Evolutionary conservation across 805 yeast genomes (phyloP).

Genomic region (Candida pini): DNA sequence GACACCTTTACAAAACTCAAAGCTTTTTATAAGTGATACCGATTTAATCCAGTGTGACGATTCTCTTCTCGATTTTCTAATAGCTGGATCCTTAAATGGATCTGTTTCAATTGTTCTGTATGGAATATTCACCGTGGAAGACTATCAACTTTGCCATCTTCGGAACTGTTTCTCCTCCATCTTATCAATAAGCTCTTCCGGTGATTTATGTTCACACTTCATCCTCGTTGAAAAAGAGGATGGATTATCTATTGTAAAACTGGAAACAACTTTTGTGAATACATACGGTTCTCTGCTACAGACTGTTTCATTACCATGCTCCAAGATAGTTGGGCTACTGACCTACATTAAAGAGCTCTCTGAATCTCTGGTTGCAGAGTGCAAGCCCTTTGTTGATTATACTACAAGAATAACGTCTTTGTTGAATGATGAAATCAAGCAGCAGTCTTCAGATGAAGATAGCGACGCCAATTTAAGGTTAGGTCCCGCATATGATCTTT

Average conservation of each 20-base stretch:
- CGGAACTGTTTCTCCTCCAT: constrained; percentile 11
- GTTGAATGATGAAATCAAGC: constrained; percentile 31
- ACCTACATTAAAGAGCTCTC: constrained; percentile 31
- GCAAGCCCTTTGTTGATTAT: constrained; percentile 34
- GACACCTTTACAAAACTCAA: constrained; percentile 15
- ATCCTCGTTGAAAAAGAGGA: constrained; percentile 17
- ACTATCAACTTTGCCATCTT: constrained; percentile 16
- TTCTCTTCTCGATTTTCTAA: constrained; percentile 23
- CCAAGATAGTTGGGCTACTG: constrained; percentile 31
- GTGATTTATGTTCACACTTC: constrained; percentile 20
- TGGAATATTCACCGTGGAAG: constrained; percentile 29
- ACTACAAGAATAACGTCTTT: constrained; percentile 30
- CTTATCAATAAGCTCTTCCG: constrained; percentile 14
- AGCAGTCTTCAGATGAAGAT: too few relatives aligned
- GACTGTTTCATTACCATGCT: constrained; percentile 29
- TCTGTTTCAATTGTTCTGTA: constrained; percentile 23
- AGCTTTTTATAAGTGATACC: constrained; percentile 18
- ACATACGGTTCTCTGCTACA: constrained; percentile 26
- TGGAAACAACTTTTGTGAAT: constrained; percentile 24
- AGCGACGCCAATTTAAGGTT: constrained; percentile 5
- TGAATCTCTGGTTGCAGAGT: constrained; percentile 23
- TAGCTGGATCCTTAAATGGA: constrained; percentile 23
- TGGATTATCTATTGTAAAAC: constrained; percentile 15
- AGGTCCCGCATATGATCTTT: constrained; percentile 35
- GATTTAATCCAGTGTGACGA: constrained; percentile 18